These are phyloP conservation scores for Salix purpurea DNA, from an alignment of 345 rosid genomes.

Conservation along the genomic window DNA sequence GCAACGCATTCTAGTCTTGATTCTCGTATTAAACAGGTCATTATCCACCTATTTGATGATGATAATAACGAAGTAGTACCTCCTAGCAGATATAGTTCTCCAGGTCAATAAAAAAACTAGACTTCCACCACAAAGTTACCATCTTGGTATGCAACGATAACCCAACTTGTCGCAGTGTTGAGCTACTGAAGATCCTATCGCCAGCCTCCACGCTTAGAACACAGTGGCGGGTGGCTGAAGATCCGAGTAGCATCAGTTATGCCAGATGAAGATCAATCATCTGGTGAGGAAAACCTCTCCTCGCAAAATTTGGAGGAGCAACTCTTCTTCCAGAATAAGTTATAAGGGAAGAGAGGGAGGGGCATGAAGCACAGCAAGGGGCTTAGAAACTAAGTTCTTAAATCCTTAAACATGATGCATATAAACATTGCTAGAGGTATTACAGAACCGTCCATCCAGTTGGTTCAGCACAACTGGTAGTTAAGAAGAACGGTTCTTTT, in stretches of 20 bases:
- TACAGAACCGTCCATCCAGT: background rate
- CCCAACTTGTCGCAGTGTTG: no score
- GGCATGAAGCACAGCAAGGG: background rate
- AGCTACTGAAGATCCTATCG: background rate
- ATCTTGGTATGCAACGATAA: background rate
- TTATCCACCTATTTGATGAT: background rate
- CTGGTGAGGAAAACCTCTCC: background rate
- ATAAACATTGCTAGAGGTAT: background rate
- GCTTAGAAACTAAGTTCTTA: background rate
- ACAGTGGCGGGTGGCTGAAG: background rate
- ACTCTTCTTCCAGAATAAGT: background rate
- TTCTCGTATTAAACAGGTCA: background rate
- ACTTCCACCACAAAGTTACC: background rate
- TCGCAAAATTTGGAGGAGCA: background rate
- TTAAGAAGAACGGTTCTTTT: background rate
- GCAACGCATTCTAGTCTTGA: background rate
- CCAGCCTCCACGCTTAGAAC: background rate
- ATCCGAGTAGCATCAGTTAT: background rate
- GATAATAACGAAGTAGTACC: background rate
- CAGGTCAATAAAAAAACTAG: no score
- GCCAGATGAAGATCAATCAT: background rate
- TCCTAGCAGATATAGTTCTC: background rate
- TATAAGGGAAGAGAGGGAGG: background rate
- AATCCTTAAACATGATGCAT: background rate
- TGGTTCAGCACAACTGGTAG: background rate